Evolutionary conservation across 352 stramenopile genomes (phyloP).

Genomic region (Plasmopara muralis): DNA sequence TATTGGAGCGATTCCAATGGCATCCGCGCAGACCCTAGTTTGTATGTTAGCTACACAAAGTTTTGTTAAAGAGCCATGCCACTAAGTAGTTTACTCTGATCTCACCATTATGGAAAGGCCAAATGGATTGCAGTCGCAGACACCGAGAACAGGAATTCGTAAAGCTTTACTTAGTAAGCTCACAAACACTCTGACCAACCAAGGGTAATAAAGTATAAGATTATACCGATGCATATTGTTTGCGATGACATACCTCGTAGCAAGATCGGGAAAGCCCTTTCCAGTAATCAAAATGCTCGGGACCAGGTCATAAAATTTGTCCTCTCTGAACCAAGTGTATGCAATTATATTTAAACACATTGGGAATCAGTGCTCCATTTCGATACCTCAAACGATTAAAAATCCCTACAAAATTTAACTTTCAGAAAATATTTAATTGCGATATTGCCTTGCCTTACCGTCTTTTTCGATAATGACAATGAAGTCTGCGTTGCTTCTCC

Average conservation of each 20-base stretch:
- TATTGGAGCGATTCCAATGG: conserved; percentile 61
- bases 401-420: conserved; percentile 61
- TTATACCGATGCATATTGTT: not conserved
- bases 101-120: conserved; percentile 88
- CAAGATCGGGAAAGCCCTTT: conserved; percentile 92
- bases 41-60: conserved; percentile 77
- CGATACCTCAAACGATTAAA: conserved; percentile 87
- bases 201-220: not conserved
- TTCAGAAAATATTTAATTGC: not conserved
- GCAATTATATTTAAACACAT: no score
- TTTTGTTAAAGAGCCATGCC: not conserved
- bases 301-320: conserved; percentile 79
- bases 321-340: conserved; percentile 38
- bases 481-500: conserved; percentile 62
- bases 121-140: conserved; percentile 94
- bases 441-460: conserved; percentile 33
- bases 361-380: not conserved
- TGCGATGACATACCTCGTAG: conserved; percentile 61
- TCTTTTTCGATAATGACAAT: conserved; percentile 96
- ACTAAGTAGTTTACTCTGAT: not conserved
- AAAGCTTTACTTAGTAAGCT: conserved; percentile 64
- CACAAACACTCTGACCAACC: conserved; percentile 65
- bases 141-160: conserved; percentile 82
- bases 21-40: conserved; percentile 82
- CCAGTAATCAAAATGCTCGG: conserved; percentile 92